These are phyloP conservation scores for Glycine latifolia DNA, from an alignment of 306 rosid species.

Conservation along the genomic window DNA sequence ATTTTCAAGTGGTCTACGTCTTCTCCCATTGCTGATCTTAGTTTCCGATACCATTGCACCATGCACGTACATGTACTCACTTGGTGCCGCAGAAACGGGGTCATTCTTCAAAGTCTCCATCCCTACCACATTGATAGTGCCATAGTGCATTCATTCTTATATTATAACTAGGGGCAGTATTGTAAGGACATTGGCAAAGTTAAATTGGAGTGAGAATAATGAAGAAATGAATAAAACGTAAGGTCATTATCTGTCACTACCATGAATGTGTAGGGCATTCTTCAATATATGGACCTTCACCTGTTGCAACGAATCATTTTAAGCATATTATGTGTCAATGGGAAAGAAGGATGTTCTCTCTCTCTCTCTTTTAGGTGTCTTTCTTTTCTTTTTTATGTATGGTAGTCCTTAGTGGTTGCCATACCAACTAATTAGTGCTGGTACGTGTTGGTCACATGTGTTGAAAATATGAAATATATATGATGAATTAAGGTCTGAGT, in stretches of 20 bases:
- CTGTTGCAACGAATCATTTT: not conserved
- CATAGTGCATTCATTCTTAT: not conserved
- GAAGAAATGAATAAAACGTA: not conserved
- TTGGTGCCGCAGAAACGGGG: conserved; percentile 26
- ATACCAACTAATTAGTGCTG: not conserved
- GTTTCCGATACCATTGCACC: conserved; percentile 14
- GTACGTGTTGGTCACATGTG: not conserved
- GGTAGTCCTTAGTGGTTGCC: not conserved
- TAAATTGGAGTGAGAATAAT: conserved; percentile 7
- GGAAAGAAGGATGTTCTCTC: not conserved
- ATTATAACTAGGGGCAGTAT: not conserved
- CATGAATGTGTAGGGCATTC: conserved; percentile 34
- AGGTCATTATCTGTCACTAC: conserved; percentile 40
- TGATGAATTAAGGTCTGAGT: not conserved
- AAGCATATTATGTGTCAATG: not conserved
- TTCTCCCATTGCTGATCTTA: not conserved
- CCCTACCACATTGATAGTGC: not conserved
- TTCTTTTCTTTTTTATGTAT: not conserved
- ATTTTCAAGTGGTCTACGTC: no score
- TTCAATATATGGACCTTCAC: conserved; percentile 37
- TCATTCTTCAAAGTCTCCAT: not conserved
- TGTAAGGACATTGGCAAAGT: not conserved
- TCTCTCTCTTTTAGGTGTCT: not conserved
- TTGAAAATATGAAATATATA: not conserved
- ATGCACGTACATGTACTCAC: not conserved